Base-by-base conservation (phyloP, 805 yeast species). In the Yamadazyma takamatsuzukensis region DNA sequence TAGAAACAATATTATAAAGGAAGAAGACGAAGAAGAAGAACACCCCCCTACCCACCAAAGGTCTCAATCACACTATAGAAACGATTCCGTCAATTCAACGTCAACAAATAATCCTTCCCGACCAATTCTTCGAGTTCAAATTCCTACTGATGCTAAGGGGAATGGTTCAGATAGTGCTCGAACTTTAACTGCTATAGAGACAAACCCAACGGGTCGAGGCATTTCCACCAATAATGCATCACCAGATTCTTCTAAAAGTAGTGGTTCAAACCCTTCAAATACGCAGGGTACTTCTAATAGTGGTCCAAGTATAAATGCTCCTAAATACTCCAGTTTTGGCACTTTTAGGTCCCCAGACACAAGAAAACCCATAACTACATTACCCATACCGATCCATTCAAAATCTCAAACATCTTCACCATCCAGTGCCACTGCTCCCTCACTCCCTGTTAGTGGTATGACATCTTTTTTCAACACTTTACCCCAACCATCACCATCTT, bases 121-220 rank as follows among this genome's bases (percentile, higher is more conserved):
- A 38, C 87, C 87, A 1, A 68, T 79, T 1, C 56, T 80, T 27
- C 56, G 84, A 35, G 80, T 80, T 8, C 78, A 77, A 44, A 80
- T 80, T n/a, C 87, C 87, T 1, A 61, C 60, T 4, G 76, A 68
- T 47, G 41, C 60, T 33, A 61, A 62, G 34, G 47, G 54, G 15
- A 19, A 33, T 9, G 47, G 40, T 29, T 49, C 54, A 40, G 65
- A 67, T 50, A 53, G 72, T 47, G 66, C 72, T 32, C 46, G 63
- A 16, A 68, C 77, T 0, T 48, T 72, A 15, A 66, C 78, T 4
- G 75, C 76, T 1, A 29, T 67, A 9, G 61, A 65, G 37, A 44
- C 53, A 21, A 34, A 39, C 33, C 36, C 28, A 6, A 36, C n/a
- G n/a, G n/a, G n/a, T n/a, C n/a, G n/a, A n/a, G n/a, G n/a, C n/a